A percentile compares a stretch with the other conserved stretches of the same genome.
phyloP scores from a whole-genome alignment of 75 land plant genomes.

The Picea sitchensis region DNA sequence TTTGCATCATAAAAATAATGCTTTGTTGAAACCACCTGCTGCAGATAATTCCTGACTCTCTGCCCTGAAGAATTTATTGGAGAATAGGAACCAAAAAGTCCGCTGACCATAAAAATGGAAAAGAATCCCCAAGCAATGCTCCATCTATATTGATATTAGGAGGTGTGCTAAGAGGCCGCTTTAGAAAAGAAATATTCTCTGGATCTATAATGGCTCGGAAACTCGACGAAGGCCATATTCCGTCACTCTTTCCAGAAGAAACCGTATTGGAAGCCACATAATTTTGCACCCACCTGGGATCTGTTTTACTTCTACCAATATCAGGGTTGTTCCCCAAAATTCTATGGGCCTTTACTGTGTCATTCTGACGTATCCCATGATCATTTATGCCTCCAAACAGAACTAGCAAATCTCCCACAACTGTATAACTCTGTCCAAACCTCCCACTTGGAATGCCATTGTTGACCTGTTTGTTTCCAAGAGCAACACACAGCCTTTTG shows the following conservation, averaged over 20 bases:
- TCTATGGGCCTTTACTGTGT: background rate
- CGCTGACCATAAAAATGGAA: background rate
- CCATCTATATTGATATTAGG: background rate
- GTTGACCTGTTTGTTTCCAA: conserved; percentile 22
- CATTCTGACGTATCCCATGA: background rate
- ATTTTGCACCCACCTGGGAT: background rate
- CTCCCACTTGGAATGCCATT: conserved; percentile 77
- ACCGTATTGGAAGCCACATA: background rate
- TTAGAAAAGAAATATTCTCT: background rate
- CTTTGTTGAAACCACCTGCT: background rate
- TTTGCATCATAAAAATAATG: conserved; percentile 2
- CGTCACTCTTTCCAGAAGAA: background rate
- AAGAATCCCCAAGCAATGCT: background rate
- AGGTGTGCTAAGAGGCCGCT: background rate
- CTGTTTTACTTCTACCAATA: background rate
- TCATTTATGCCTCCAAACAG: conserved; percentile 66
- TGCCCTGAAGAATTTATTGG: no score
- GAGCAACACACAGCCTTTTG: no score
- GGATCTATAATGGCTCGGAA: no score
- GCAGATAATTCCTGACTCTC: background rate
- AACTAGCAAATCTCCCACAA: conserved; percentile 57
- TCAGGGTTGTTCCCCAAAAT: background rate
- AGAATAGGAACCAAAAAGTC: background rate
- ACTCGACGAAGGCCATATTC: background rate
- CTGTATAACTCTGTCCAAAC: conserved; percentile 83